Conservation (phyloP, 148 eudicot species). For the Diospyros kaki region DNA sequence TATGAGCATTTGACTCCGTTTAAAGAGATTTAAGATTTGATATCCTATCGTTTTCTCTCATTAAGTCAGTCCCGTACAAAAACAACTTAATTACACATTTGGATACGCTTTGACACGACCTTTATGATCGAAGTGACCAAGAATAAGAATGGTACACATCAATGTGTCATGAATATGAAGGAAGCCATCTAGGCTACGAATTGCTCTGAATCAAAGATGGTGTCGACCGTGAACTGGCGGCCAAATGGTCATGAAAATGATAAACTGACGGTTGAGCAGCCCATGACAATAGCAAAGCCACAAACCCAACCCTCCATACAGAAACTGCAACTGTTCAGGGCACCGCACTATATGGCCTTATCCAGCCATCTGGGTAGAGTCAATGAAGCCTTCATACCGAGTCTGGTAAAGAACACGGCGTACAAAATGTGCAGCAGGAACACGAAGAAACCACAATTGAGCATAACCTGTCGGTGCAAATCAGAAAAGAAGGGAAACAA, state of each 20-base stretch:
- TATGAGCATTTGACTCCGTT: too few relatives aligned
- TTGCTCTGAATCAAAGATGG: not conserved
- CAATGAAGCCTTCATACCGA: constrained; percentile 71
- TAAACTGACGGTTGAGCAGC: not conserved
- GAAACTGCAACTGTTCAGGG: not conserved
- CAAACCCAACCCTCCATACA: not conserved
- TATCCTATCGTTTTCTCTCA: too few relatives aligned
- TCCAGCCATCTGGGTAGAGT: constrained; percentile 69
- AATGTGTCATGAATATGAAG: not conserved
- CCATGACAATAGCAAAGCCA: not conserved
- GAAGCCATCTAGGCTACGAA: not conserved
- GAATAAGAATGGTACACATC: too few relatives aligned
- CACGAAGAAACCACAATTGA: constrained; percentile 74
- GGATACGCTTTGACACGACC: too few relatives aligned
- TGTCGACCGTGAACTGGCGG: not conserved
- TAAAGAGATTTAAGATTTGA: too few relatives aligned
- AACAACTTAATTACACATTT: too few relatives aligned
- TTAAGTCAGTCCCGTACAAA: too few relatives aligned
- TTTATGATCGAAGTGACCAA: too few relatives aligned
- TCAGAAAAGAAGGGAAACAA: not conserved
- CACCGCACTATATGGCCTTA: constrained; percentile 42
- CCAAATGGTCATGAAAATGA: not conserved
- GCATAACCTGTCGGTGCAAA: constrained; percentile 51
- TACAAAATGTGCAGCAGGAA: constrained; percentile 81
- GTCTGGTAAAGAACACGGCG: constrained; percentile 64